Conservation (phyloP, 306 rosid species). For the Cucurbita moschata region DNA sequence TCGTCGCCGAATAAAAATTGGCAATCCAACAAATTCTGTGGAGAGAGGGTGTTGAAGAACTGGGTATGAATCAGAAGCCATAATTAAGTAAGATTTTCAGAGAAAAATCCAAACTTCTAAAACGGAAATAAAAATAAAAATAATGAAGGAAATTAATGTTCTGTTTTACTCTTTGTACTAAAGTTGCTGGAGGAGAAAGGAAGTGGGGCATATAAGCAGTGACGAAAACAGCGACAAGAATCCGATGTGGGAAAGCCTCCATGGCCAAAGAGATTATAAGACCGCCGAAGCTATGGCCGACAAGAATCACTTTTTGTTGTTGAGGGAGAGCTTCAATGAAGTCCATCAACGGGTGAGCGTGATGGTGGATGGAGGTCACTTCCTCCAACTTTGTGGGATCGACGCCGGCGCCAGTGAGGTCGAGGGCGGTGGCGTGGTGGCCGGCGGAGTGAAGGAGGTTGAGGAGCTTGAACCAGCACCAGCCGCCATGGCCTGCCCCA, state of each 20-base stretch:
- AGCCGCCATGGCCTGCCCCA: conserved; percentile 2
- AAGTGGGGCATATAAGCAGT: conserved; percentile 7
- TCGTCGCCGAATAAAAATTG: background rate
- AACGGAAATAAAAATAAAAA: background rate
- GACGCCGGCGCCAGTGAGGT: background rate
- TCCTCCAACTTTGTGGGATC: background rate
- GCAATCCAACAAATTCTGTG: background rate
- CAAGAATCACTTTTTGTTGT: background rate
- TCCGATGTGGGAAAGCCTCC: background rate
- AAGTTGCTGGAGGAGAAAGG: background rate
- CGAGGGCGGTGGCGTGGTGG: background rate
- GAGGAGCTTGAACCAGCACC: conserved; percentile 8
- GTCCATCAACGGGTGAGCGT: background rate
- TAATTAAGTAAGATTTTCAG: background rate
- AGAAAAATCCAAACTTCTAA: background rate
- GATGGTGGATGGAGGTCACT: background rate
- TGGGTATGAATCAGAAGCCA: background rate
- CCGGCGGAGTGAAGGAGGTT: background rate
- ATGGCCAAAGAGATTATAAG: background rate
- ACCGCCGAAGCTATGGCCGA: background rate
- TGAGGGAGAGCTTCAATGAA: background rate
- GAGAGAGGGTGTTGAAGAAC: background rate
- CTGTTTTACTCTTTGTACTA: background rate
- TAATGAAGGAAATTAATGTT: background rate
- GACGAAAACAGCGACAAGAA: conserved; percentile 2